phyloP scores from a whole-genome alignment of 1,139 yeast genomes.

The Kodamaea plutei region DNA sequence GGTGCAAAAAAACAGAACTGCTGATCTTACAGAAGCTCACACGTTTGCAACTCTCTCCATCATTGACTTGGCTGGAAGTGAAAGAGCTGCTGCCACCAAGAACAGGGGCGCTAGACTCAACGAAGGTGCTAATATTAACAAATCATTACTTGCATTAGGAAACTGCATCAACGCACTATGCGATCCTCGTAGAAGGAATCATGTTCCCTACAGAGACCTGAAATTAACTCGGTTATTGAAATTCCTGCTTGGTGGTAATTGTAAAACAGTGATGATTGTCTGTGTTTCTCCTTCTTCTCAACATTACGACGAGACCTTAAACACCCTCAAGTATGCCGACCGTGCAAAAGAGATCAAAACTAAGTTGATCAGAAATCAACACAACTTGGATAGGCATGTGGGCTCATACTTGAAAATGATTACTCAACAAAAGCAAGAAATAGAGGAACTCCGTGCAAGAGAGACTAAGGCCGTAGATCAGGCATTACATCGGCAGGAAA shows the following conservation, averaged over 20 bases:
- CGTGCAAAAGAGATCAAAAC: constrained; percentile 90
- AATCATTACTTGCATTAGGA: constrained; percentile 82
- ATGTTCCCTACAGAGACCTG: constrained; percentile 88
- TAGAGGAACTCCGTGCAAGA: constrained; percentile 60
- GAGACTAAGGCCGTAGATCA: constrained; percentile 43
- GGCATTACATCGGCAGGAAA: constrained; percentile 27
- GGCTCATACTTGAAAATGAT: constrained; percentile 85
- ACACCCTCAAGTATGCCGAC: constrained; percentile 85
- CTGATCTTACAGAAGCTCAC: constrained; percentile 63
- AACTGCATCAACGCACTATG: constrained; percentile 92
- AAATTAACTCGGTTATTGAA: constrained; percentile 80
- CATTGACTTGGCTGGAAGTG: constrained; percentile 93
- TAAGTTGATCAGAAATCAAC: constrained; percentile 69
- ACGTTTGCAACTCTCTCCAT: constrained; percentile 78
- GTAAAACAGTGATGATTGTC: constrained; percentile 93
- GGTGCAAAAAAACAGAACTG: constrained; percentile 56
- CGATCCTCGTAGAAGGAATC: constrained; percentile 62
- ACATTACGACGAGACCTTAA: constrained; percentile 89
- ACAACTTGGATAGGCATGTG: constrained; percentile 77
- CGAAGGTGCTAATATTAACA: constrained; percentile 92
- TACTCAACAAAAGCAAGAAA: constrained; percentile 75
- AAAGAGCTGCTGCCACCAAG: constrained; percentile 84
- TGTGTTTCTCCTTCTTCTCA: constrained; percentile 83
- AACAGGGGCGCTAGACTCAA: constrained; percentile 74
- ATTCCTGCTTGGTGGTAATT: constrained; percentile 90